Evolutionary conservation across 192 early-diverging fungal species (phyloP).

Genomic region (Kappamyces sp.): DNA sequence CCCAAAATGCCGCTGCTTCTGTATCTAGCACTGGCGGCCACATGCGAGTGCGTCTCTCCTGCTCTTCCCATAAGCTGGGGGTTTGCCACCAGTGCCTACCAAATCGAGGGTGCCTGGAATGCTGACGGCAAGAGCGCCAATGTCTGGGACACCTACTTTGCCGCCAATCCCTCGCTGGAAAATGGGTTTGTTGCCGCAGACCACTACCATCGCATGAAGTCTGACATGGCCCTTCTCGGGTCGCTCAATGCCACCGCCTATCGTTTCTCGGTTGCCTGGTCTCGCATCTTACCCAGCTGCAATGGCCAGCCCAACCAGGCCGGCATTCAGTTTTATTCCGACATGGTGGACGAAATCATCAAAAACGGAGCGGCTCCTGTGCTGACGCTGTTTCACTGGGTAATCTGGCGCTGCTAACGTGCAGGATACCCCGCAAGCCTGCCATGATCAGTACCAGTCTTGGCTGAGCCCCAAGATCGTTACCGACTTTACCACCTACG

Average conservation of each 20-base stretch:
- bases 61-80: conserved; percentile 1
- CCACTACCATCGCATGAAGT: conserved; percentile 21
- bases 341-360: conserved; percentile 24
- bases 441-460: conserved; percentile 21
- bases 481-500: conserved; percentile 29
- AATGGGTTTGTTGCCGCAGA: conserved; percentile 15
- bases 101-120: conserved; percentile 44
- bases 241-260: conserved; percentile 25
- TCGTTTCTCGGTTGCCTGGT: conserved; percentile 33
- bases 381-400: conserved; percentile 30
- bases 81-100: conserved; percentile 35
- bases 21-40: no score
- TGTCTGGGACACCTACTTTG: conserved; percentile 35
- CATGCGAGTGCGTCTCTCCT: background rate
- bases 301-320: conserved; percentile 23
- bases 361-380: conserved; percentile 23
- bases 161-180: background rate
- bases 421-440: conserved; percentile 26
- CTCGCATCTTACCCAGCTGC: conserved; percentile 29
- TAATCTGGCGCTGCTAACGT: no score
- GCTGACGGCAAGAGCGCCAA: conserved; percentile 32
- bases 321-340: conserved; percentile 25
- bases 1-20: no score
- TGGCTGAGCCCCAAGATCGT: conserved; percentile 15
- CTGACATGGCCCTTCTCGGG: conserved; percentile 21